Conservation (phyloP, 192 early-diverging fungal genomes). For the Podila epicladia region DNA sequence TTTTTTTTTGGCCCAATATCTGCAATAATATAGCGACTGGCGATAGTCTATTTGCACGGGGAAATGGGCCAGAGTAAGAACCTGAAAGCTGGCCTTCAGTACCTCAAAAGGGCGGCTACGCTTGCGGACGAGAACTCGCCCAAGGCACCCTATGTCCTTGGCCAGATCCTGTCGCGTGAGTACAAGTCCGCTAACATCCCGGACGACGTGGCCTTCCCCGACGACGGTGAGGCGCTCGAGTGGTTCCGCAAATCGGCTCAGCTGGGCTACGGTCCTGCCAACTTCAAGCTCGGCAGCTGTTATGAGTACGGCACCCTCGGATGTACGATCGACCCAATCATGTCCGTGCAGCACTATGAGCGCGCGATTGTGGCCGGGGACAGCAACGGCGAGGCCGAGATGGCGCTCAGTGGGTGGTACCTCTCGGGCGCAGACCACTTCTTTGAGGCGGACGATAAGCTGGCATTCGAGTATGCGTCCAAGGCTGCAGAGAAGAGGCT, state of each 20-base stretch:
- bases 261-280: conserved; percentile 77
- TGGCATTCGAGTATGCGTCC: conserved; percentile 85
- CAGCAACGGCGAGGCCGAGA: conserved; percentile 83
- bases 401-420: conserved; percentile 91
- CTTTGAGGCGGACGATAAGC: conserved; percentile 70
- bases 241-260: conserved; percentile 78
- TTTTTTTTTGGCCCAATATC: neutral
- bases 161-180: conserved; percentile 78
- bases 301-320: conserved; percentile 82
- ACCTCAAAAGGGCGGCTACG: conserved; percentile 80
- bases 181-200: conserved; percentile 66
- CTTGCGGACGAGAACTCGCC: conserved; percentile 74
- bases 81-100: conserved; percentile 82
- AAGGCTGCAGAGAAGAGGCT: conserved; percentile 85
- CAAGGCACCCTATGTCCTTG: conserved; percentile 80
- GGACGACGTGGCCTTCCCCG: conserved; percentile 69
- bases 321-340: conserved; percentile 68
- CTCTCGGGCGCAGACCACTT: conserved; percentile 77
- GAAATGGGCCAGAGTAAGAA: conserved; percentile 73
- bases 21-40: conserved; percentile 72
- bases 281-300: conserved; percentile 81
- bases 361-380: conserved; percentile 66
- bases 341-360: conserved; percentile 81
- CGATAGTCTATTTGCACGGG: conserved; percentile 80
- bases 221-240: conserved; percentile 78